phyloP scores from a whole-genome alignment of 805 yeast species.

The Blastobotrys attinorum region DNA sequence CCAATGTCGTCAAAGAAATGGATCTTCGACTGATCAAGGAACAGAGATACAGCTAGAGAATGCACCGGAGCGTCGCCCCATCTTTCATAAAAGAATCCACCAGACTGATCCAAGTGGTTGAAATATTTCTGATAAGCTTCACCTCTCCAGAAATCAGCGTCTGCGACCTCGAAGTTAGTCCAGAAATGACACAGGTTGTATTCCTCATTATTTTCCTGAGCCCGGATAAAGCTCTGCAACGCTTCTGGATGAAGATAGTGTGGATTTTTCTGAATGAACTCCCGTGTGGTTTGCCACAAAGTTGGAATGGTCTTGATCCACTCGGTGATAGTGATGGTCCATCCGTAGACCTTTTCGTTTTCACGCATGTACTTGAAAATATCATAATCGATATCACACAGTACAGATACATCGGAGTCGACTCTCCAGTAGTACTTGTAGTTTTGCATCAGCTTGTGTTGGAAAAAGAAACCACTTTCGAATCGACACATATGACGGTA shows the following conservation, averaged over 20 bases:
- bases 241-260: conserved; percentile 51
- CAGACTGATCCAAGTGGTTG: conserved; percentile 51
- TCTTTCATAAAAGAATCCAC: conserved; percentile 80
- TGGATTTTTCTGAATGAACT: conserved; percentile 39
- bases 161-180: conserved; percentile 73
- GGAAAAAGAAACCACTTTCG: conserved; percentile 65
- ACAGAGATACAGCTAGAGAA: conserved; percentile 61
- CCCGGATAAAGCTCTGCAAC: conserved; percentile 54
- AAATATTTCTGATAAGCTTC: conserved; percentile 52
- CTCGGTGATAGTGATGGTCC: conserved; percentile 59
- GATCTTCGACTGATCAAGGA: conserved; percentile 47
- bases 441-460: conserved; percentile 47
- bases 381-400: conserved; percentile 57
- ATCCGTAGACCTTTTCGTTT: conserved; percentile 55
- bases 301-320: conserved; percentile 52
- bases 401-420: conserved; percentile 57
- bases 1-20: conserved; percentile 73
- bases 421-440: conserved; percentile 72
- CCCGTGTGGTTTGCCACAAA: conserved; percentile 50
- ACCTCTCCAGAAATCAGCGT: conserved; percentile 58
- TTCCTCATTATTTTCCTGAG: conserved; percentile 40
- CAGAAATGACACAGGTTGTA: conserved; percentile 78
- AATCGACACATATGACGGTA: conserved; percentile 80
- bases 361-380: conserved; percentile 52
- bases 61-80: conserved; percentile 97